Conservation (phyloP, 345 rosid genomes). For the Odontarrhena argentea region DNA sequence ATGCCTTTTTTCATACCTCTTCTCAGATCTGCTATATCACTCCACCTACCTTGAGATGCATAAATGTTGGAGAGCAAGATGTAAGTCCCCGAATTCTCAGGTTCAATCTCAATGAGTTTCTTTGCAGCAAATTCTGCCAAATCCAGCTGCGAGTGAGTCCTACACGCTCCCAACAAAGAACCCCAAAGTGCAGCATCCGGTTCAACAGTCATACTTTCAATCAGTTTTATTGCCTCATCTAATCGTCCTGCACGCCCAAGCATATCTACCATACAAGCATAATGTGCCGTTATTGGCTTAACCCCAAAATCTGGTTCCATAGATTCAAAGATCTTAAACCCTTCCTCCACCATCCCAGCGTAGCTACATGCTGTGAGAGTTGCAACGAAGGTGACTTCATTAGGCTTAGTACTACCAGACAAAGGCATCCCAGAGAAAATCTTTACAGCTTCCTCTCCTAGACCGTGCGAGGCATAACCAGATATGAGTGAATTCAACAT, state of each 20-base stretch:
- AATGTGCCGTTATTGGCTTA: conserved; percentile 60
- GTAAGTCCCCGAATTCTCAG: conserved; percentile 62
- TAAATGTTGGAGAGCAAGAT: conserved; percentile 68
- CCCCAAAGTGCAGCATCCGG: conserved; percentile 79
- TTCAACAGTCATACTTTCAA: conserved; percentile 64
- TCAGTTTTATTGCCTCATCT: conserved; percentile 64
- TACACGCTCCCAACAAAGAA: conserved; percentile 71
- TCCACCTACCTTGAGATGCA: conserved; percentile 73
- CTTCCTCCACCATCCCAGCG: conserved; percentile 66
- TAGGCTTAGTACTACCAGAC: conserved; percentile 50
- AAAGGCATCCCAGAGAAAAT: conserved; percentile 61
- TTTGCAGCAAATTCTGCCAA: conserved; percentile 70
- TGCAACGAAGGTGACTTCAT: conserved; percentile 69
- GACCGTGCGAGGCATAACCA: conserved; percentile 76
- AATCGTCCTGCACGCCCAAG: conserved; percentile 68
- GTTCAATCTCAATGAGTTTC: conserved; percentile 62
- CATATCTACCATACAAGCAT: conserved; percentile 78
- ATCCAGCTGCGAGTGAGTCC: conserved; percentile 60
- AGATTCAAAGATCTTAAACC: conserved; percentile 56
- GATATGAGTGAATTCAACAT: conserved; percentile 86
- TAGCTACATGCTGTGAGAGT: conserved; percentile 76
- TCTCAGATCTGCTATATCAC: conserved; percentile 55
- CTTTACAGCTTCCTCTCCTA: conserved; percentile 59
- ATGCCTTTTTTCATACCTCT: conserved; percentile 50
- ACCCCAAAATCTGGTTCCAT: conserved; percentile 57